Percentiles rank a stretch among this genome's conserved stretches.
Evolutionary conservation across 169 alveolate species (phyloP).

Genomic region (Eimeria acervulina): DNA sequence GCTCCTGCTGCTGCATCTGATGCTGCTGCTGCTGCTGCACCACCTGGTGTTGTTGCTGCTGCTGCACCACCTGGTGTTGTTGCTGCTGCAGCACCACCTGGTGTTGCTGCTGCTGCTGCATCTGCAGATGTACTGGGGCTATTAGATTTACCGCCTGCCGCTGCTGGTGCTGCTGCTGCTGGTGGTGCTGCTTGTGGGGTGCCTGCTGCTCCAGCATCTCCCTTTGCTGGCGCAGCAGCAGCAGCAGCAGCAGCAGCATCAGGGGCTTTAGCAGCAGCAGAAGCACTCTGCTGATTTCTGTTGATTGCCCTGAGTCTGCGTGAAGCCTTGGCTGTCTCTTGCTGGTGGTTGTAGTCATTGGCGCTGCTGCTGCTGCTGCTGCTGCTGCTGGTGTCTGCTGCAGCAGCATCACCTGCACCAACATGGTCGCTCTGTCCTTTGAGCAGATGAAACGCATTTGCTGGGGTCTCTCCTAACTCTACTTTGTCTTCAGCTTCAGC

Average conservation of each 20-base stretch:
- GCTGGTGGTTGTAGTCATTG: not conserved
- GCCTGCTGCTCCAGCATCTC: not conserved
- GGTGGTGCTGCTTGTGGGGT: not conserved
- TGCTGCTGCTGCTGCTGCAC: not conserved
- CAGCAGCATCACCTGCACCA: not conserved
- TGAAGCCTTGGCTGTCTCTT: not conserved
- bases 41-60: not conserved
- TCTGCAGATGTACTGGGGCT: no score
- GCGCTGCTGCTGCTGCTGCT: not conserved
- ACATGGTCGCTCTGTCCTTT: not conserved
- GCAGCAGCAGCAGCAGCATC: no score
- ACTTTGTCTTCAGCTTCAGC: constrained; percentile 23
- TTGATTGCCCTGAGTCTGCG: not conserved
- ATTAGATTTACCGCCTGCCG: no score
- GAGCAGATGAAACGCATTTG: not conserved
- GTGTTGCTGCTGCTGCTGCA: not conserved
- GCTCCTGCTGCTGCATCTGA: no score
- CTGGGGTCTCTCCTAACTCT: constrained; percentile 26
- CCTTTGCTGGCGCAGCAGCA: not conserved
- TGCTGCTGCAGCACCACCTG: not conserved
- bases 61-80: not conserved
- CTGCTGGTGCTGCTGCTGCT: no score
- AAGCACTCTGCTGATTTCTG: not conserved
- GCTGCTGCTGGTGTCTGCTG: no score
- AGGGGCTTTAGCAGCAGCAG: not conserved